phyloP scores from a whole-genome alignment of 352 stramenopile genomes.

The Lagenidium sp. region DNA sequence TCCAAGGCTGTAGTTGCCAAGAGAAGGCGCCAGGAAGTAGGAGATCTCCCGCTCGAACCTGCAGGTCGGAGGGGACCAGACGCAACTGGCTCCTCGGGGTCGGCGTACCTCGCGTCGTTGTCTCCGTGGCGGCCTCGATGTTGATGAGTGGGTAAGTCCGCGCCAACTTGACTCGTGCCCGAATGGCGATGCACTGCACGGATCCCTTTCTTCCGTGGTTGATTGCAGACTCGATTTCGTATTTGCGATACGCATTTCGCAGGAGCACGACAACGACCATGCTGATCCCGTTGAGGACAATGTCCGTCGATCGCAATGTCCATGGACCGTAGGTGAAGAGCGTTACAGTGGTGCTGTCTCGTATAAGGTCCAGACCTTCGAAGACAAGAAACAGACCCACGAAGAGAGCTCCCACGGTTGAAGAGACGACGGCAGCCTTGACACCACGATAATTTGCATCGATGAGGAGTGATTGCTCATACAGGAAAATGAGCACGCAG shows the following conservation, averaged over 20 bases:
- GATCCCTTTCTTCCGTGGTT: no score
- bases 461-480: constrained; percentile 19
- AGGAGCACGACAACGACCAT: constrained; percentile 21
- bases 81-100: no score
- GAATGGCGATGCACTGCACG: constrained; percentile 14
- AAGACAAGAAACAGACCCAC: constrained; percentile 1
- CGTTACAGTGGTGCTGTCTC: constrained; percentile 1
- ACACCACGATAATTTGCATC: constrained; percentile 14
- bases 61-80: no score
- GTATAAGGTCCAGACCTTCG: neutral
- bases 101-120: no score
- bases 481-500: constrained; percentile 8
- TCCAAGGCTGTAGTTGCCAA: no score
- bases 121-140: no score
- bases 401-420: neutral
- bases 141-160: no score
- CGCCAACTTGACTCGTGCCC: neutral
- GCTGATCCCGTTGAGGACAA: constrained; percentile 16
- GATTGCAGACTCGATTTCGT: constrained; percentile 5
- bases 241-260: constrained; percentile 18
- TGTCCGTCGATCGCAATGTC: neutral
- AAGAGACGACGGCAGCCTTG: constrained; percentile 4
- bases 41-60: no score
- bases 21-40: no score
- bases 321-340: constrained; percentile 7